These are phyloP conservation scores for Aspergillus pseudoviridinutans DNA, from an alignment of 2,329 filamentous ascomycete genomes.

Conservation along the genomic window DNA sequence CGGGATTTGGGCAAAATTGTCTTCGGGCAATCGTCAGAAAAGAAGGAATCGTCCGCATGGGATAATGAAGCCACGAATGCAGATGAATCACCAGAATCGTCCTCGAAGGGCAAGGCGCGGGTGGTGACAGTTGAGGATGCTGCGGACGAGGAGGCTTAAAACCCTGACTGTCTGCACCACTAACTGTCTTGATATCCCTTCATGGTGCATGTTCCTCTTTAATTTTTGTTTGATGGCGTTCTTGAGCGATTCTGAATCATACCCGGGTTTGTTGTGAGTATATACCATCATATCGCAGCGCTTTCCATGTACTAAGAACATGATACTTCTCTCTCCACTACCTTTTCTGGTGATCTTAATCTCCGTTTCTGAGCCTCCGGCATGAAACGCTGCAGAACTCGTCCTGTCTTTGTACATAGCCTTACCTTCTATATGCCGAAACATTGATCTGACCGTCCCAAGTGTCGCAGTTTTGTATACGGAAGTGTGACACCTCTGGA, in stretches of 20 bases:
- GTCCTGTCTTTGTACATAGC: neutral
- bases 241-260: conserved; percentile 12
- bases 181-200: conserved; percentile 1
- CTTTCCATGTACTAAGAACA: neutral
- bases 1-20: conserved; percentile 28
- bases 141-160: conserved; percentile 26
- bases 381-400: neutral
- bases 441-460: neutral
- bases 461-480: neutral
- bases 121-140: conserved; percentile 35
- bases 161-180: neutral
- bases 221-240: conserved; percentile 2
- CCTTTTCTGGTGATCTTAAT: neutral
- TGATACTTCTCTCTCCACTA: neutral
- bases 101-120: conserved; percentile 32
- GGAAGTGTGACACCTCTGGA: neutral
- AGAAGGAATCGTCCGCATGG: neutral
- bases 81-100: conserved; percentile 16
- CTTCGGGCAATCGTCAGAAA: conserved; percentile 10
- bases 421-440: neutral
- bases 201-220: neutral
- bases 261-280: conserved; percentile 10
- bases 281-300: neutral
- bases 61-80: neutral
- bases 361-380: neutral